Evolutionary conservation across 495 filamentous ascomycete species (phyloP).

Genomic region (Cudoniella acicularis): DNA sequence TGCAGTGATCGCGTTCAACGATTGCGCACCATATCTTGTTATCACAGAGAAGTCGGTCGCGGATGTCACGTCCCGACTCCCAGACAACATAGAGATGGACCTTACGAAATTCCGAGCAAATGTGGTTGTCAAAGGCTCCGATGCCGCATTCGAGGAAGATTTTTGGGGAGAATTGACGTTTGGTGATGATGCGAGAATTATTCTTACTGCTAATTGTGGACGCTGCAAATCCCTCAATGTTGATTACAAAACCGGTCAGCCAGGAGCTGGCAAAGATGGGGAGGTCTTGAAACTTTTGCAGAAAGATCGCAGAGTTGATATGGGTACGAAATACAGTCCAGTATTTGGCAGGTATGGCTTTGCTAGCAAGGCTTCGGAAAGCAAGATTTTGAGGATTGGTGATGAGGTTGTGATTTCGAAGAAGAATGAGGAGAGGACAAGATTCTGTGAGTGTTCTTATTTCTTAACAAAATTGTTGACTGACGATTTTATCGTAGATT

Average conservation of each 20-base stretch:
- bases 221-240: conserved; percentile 78
- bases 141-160: conserved; percentile 73
- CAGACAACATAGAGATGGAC: conserved; percentile 58
- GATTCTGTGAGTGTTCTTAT: conserved; percentile 53
- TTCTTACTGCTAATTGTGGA: conserved; percentile 75
- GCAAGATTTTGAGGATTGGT: conserved; percentile 53
- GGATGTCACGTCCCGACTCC: conserved; percentile 59
- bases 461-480: conserved; percentile 1
- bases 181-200: conserved; percentile 36
- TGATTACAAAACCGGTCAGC: conserved; percentile 71
- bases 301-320: conserved; percentile 74
- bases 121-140: conserved; percentile 62
- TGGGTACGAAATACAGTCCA: conserved; percentile 68
- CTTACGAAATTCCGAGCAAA: conserved; percentile 84
- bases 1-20: conserved; percentile 69
- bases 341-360: conserved; percentile 85
- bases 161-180: conserved; percentile 65
- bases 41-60: conserved; percentile 65
- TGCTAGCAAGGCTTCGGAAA: conserved; percentile 34
- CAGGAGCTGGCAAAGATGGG: conserved; percentile 59
- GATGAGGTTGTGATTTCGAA: conserved; percentile 64
- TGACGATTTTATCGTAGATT: conserved; percentile 5
- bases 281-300: conserved; percentile 71
- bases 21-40: conserved; percentile 74
- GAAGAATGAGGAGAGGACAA: conserved; percentile 54